Conservation (phyloP, 73 alveolate species). For the Stentor coeruleus region DNA sequence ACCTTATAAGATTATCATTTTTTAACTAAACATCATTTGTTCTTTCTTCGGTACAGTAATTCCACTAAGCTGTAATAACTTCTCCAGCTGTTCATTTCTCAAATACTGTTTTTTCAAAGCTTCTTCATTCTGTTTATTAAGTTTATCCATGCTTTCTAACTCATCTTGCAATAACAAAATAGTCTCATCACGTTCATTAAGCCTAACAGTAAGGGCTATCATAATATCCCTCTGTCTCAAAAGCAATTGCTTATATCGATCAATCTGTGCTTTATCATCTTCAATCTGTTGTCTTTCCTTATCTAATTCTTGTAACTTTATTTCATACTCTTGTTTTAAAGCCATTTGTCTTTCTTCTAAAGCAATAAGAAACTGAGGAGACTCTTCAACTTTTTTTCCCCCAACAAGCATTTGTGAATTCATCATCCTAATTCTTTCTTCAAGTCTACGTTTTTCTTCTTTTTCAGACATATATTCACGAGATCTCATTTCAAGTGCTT, state of each 20-base stretch:
- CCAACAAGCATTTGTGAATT: constrained; percentile 70
- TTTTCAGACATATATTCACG: constrained; percentile 72
- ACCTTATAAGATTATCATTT: no score
- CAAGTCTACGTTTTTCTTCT: constrained; percentile 73
- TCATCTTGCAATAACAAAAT: constrained; percentile 90
- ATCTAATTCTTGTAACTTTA: constrained; percentile 71
- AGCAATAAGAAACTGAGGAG: constrained; percentile 83
- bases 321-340: constrained; percentile 78
- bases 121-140: no score
- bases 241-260: constrained; percentile 92
- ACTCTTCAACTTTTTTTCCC: constrained; percentile 69
- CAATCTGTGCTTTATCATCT: constrained; percentile 90
- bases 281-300: constrained; percentile 60
- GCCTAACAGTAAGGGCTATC: constrained; percentile 94
- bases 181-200: constrained; percentile 97
- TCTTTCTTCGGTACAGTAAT: no score
- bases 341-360: constrained; percentile 72
- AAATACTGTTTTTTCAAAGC: no score
- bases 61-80: no score
- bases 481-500: constrained; percentile 79
- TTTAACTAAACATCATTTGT: no score
- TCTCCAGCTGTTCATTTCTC: no score
- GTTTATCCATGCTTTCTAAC: no score
- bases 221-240: constrained; percentile 95
- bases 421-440: constrained; percentile 68